Evolutionary conservation across 1,284 basidiomycete genomes (phyloP).

Genomic region (Neonothopanus nambi): DNA sequence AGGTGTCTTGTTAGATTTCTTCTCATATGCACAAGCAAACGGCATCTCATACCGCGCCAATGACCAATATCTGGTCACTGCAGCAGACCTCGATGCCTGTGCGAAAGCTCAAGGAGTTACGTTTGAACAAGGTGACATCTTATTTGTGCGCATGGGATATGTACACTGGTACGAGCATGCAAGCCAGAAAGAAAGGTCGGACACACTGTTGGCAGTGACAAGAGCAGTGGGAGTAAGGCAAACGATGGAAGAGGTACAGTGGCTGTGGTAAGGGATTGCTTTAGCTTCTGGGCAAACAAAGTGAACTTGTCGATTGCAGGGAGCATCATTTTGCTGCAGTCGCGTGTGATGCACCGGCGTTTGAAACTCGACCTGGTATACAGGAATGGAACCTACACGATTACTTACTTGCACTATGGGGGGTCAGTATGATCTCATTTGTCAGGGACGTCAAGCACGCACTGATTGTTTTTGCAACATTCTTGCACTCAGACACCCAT

Average conservation of each 20-base stretch:
- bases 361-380: neutral
- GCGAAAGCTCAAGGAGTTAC: neutral
- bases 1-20: constrained; percentile 1
- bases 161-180: constrained; percentile 1
- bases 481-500: neutral
- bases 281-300: neutral
- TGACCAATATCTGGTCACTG: neutral
- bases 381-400: constrained; percentile 3
- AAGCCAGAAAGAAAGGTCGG: neutral
- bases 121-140: constrained; percentile 2
- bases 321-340: constrained; percentile 2
- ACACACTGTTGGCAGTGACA: neutral
- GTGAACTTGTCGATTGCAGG: neutral
- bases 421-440: neutral
- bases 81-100: neutral
- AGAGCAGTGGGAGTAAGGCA: neutral
- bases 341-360: constrained; percentile 3
- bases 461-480: neutral
- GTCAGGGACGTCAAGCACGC: no score
- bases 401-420: constrained; percentile 1
- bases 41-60: neutral
- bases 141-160: constrained; percentile 3
- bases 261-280: neutral
- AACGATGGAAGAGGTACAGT: constrained; percentile 2
- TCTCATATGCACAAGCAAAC: neutral